Evolutionary conservation across 768 basidiomycete species (phyloP).

Genomic region (Termitomyces sp.): DNA sequence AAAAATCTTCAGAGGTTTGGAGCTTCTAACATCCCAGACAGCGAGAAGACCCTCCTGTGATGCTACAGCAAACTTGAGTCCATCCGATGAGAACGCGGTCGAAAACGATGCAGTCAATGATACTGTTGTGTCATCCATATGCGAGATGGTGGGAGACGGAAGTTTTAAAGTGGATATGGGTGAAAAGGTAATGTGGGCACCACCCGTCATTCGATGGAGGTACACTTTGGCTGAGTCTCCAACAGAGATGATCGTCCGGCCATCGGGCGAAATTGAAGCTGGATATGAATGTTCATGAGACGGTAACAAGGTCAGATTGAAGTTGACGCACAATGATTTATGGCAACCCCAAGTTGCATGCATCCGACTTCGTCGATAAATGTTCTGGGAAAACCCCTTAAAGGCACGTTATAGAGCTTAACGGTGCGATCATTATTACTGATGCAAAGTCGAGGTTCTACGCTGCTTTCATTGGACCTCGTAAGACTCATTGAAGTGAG

Average conservation of each 20-base stretch:
- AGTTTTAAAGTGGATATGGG: constrained; percentile 65
- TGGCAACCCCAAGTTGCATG: constrained; percentile 57
- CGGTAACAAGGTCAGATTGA: not conserved
- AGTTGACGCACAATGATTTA: constrained; percentile 69
- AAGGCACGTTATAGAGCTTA: constrained; percentile 72
- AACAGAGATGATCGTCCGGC: constrained; percentile 79
- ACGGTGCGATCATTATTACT: constrained; percentile 85
- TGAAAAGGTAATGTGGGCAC: constrained; percentile 52
- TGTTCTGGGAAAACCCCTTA: constrained; percentile 38
- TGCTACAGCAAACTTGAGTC: constrained; percentile 76
- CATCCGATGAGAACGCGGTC: constrained; percentile 71
- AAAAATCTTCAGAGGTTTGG: constrained; percentile 63
- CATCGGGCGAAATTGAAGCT: constrained; percentile 91
- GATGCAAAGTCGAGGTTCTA: constrained; percentile 72
- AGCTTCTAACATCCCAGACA: constrained; percentile 78
- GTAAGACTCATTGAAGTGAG: constrained; percentile 56
- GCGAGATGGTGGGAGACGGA: constrained; percentile 44
- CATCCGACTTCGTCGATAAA: constrained; percentile 44
- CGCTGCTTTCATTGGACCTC: constrained; percentile 53
- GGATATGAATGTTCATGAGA: constrained; percentile 6
- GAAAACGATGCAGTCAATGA: constrained; percentile 70
- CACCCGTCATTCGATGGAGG: constrained; percentile 72
- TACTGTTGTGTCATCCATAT: constrained; percentile 29
- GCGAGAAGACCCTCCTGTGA: constrained; percentile 77
- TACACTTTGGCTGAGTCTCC: constrained; percentile 87